These are phyloP conservation scores for Clausena lansium DNA, from an alignment of 345 rosid species.

Conservation along the genomic window DNA sequence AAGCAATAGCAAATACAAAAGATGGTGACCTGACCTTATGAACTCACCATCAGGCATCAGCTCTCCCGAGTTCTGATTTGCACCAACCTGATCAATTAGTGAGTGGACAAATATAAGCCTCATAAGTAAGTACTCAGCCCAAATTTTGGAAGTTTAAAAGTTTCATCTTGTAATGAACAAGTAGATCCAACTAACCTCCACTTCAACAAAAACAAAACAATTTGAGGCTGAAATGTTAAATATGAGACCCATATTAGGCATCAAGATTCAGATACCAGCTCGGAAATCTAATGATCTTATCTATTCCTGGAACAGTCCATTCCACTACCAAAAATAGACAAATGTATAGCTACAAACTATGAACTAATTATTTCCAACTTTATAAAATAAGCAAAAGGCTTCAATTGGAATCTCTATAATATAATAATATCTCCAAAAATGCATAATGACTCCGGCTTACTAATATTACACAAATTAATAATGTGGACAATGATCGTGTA, in stretches of 20 bases:
- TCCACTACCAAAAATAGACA: background rate
- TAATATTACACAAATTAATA: no score
- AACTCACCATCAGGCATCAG: conserved; percentile 27
- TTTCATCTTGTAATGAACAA: background rate
- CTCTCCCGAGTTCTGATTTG: conserved; percentile 15
- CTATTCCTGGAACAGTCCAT: conserved; percentile 12
- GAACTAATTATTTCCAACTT: background rate
- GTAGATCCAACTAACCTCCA: conserved; percentile 8
- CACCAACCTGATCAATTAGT: conserved; percentile 33
- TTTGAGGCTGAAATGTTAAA: conserved; percentile 19
- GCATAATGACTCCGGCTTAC: no score
- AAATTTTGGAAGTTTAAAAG: background rate
- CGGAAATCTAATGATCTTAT: conserved; percentile 14
- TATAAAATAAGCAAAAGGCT: background rate
- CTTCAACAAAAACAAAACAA: background rate
- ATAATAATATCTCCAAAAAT: background rate
- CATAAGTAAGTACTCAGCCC: conserved; percentile 16
- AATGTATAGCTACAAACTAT: background rate
- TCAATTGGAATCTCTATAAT: background rate
- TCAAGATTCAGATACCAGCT: conserved; percentile 10
- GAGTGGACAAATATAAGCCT: conserved; percentile 31
- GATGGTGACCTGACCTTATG: conserved; percentile 1
- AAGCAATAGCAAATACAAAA: background rate
- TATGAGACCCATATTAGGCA: conserved; percentile 19
- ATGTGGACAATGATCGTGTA: background rate